Percentiles rank a stretch among this genome's conserved stretches.
Evolutionary conservation across 805 yeast genomes (phyloP).

Genomic region (Saturnispora dispora): DNA sequence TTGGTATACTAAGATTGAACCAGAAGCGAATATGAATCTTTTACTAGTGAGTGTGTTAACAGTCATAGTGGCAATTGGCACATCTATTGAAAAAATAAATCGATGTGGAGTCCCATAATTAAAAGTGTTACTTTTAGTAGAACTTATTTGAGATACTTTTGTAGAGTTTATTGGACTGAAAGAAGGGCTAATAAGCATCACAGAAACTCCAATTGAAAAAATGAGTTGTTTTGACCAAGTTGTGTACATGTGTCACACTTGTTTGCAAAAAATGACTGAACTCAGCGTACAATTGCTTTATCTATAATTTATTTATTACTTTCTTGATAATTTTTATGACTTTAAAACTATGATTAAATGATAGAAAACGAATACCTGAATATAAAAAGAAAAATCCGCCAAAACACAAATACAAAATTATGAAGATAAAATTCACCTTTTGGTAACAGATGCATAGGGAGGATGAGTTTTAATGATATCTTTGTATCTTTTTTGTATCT

Average conservation of each 20-base stretch:
- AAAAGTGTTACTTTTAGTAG: too few relatives aligned
- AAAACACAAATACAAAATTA: neutral
- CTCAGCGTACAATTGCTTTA: too few relatives aligned
- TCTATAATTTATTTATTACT: too few relatives aligned
- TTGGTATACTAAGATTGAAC: neutral
- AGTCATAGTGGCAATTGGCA: neutral
- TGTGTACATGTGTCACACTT: too few relatives aligned
- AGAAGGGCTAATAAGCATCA: too few relatives aligned
- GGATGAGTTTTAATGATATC: conserved; percentile 22
- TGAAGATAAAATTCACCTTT: conserved; percentile 5
- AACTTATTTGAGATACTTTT: too few relatives aligned
- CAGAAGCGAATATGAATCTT: neutral
- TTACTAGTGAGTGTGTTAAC: neutral
- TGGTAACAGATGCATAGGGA: conserved; percentile 27
- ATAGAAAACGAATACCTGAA: neutral
- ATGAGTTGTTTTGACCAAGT: too few relatives aligned
- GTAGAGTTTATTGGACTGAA: too few relatives aligned
- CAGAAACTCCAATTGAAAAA: too few relatives aligned
- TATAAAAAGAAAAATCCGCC: neutral
- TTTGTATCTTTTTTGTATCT: conserved; percentile 19
- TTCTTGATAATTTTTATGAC: neutral
- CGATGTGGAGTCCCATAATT: neutral
- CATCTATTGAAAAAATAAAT: neutral
- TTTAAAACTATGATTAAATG: too few relatives aligned
- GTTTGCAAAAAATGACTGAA: too few relatives aligned